phyloP scores from a whole-genome alignment of 1,284 basidiomycete species.

The Trichosporon coremiiforme region DNA sequence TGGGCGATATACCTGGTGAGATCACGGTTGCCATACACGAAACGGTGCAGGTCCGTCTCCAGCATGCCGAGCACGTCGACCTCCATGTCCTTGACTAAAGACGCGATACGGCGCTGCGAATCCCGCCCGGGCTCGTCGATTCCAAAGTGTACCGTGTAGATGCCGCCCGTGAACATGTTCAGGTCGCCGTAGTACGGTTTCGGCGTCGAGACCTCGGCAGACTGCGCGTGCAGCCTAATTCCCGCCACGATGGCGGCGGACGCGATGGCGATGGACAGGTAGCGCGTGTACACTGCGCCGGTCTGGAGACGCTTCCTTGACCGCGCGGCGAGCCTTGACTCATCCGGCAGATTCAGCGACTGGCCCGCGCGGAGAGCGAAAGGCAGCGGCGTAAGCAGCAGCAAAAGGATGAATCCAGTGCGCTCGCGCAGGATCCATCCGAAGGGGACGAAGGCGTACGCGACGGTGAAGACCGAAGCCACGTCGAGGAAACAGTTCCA shows the following conservation, averaged over 20 bases:
- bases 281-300: conserved; percentile 52
- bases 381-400: conserved; percentile 33
- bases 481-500: conserved; percentile 69
- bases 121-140: conserved; percentile 80
- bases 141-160: conserved; percentile 91
- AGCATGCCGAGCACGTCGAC: conserved; percentile 75
- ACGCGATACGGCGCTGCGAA: conserved; percentile 75
- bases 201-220: conserved; percentile 24
- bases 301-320: conserved; percentile 28
- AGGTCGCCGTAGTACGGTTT: conserved; percentile 67
- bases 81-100: conserved; percentile 76
- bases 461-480: conserved; percentile 78
- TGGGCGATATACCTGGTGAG: conserved; percentile 76
- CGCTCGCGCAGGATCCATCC: conserved; percentile 77
- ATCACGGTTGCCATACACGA: conserved; percentile 87
- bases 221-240: background rate
- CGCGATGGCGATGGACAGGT: conserved; percentile 30
- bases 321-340: conserved; percentile 28
- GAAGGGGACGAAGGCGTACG: conserved; percentile 91
- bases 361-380: conserved; percentile 19
- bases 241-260: conserved; percentile 27
- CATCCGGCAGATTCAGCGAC: conserved; percentile 33
- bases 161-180: conserved; percentile 77
- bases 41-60: conserved; percentile 81
- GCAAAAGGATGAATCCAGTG: conserved; percentile 64